phyloP scores from a whole-genome alignment of 352 stramenopile genomes.

The Pythium coloratum region DNA sequence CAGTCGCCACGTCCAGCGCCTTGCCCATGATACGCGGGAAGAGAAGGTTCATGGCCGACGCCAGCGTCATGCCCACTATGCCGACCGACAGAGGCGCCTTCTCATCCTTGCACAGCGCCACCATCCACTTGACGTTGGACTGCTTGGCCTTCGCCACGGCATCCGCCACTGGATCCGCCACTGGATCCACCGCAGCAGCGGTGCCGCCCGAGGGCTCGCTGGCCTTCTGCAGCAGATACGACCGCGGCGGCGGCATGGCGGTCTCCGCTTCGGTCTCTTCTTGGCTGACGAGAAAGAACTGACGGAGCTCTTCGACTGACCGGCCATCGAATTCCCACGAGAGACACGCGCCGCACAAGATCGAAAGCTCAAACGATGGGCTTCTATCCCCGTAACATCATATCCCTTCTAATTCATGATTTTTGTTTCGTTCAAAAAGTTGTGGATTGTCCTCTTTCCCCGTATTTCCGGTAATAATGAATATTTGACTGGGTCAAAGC shows the following conservation, averaged over 20 bases:
- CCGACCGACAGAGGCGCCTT: conserved; percentile 62
- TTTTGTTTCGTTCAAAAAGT: no score
- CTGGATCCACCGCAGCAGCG: conserved; percentile 12
- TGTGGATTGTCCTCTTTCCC: no score
- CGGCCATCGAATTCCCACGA: not conserved
- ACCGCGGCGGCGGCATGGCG: conserved; percentile 61
- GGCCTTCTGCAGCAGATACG: conserved; percentile 70
- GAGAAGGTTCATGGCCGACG: conserved; percentile 86
- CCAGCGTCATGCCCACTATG: conserved; percentile 79
- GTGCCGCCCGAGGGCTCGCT: conserved; percentile 33
- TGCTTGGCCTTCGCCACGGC: not conserved
- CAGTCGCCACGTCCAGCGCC: conserved; percentile 81
- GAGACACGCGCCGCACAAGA: conserved; percentile 27
- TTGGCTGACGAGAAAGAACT: not conserved
- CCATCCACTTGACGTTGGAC: conserved; percentile 68
- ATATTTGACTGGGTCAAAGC: no score
- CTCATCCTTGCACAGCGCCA: conserved; percentile 68
- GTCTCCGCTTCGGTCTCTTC: not conserved
- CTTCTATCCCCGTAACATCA: not conserved
- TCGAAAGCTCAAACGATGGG: not conserved
- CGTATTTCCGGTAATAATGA: no score
- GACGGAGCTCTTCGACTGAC: not conserved
- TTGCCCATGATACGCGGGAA: conserved; percentile 90
- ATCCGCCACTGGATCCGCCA: not conserved
- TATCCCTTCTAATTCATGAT: no score